Base-by-base conservation (phyloP, 2,329 filamentous ascomycete species). In the Xylaria arbuscula region DNA sequence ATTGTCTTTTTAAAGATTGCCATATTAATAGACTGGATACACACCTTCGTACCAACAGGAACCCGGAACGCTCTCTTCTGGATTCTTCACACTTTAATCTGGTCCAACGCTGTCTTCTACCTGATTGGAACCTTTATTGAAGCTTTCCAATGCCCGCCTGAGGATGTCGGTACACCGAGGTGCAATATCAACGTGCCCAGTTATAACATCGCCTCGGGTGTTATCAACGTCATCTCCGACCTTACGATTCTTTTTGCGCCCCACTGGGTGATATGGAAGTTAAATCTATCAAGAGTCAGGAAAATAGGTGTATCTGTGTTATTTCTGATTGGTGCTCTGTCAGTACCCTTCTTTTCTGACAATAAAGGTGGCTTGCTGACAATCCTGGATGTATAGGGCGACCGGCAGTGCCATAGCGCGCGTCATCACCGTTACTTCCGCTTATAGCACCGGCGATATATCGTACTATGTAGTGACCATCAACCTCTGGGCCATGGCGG, bases 221-320 rank as follows among this genome's bases (percentile, higher is more conserved):
- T 72, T 28, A 70, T 72, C 64, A 72, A 72, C 54, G 64, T 72
- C 22, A 15, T 72, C 13, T 72, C 70, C 7, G 69, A 72, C 42
- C 60, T 70, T 1, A 71, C 70, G 2, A 69, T 72, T 47, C 59
- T 72, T 2, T 56, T 63, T 19, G 53, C 69, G 15, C 70, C 70
- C 13, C 70, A 72, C 47, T 72, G 70, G 66, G 66, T 72, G 0
- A 69, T 72, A 38, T 72, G 70, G 70, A 69, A 64, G n/a, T 61
- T 72, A 11, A 64, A 71, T 32, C 38, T 71, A 24, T 65, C 70
- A 22, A 67, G 2, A 17, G 7, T 32, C 4, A 47, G 54, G 40
- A 72, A 71, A 59, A 64, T 70, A 15, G 70, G 67, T 11, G 68
- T 72, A 11, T 72, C 68, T 6, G 36, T 70, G 17, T 47, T 72